A percentile compares a stretch with the other conserved stretches of the same genome.
Conservation (phyloP, 306 rosid genomes). For the Albizia julibrissin region DNA sequence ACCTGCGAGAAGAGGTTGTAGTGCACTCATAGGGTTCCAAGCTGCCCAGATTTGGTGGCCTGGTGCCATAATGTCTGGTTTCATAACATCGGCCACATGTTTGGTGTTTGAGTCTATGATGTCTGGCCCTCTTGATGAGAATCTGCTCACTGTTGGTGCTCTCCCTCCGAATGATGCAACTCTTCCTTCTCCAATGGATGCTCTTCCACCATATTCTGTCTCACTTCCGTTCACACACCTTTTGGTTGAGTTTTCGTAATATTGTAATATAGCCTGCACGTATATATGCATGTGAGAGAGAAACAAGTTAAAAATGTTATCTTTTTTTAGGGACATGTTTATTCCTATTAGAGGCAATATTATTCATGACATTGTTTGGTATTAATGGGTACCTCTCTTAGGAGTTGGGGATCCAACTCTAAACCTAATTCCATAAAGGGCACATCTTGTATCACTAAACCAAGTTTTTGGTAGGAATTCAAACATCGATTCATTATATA, state of each 20-base stretch:
- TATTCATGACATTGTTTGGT: no score
- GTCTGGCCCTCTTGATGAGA: constrained; percentile 93
- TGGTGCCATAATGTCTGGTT: constrained; percentile 93
- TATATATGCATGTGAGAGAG: neutral
- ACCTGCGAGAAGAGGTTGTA: constrained; percentile 60
- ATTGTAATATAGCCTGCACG: constrained; percentile 46
- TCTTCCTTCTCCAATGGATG: constrained; percentile 76
- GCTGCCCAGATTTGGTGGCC: constrained; percentile 98
- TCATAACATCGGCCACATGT: constrained; percentile 62
- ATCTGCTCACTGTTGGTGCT: constrained; percentile 73
- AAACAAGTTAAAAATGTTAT: neutral
- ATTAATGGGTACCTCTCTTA: no score
- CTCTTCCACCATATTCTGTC: constrained; percentile 50
- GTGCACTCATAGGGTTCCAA: constrained; percentile 79
- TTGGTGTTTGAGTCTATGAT: constrained; percentile 45
- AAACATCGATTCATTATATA: no score
- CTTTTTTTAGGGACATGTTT: no score
- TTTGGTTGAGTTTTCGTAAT: constrained; percentile 60
- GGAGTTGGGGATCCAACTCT: no score
- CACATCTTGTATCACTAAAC: no score
- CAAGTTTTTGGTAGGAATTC: no score
- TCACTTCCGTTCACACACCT: constrained; percentile 52
- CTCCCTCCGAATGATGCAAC: constrained; percentile 55
- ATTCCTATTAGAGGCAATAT: no score
- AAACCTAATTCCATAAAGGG: no score